Evolutionary conservation across 768 basidiomycete species (phyloP).

Genomic region (Tulasnella sp.): DNA sequence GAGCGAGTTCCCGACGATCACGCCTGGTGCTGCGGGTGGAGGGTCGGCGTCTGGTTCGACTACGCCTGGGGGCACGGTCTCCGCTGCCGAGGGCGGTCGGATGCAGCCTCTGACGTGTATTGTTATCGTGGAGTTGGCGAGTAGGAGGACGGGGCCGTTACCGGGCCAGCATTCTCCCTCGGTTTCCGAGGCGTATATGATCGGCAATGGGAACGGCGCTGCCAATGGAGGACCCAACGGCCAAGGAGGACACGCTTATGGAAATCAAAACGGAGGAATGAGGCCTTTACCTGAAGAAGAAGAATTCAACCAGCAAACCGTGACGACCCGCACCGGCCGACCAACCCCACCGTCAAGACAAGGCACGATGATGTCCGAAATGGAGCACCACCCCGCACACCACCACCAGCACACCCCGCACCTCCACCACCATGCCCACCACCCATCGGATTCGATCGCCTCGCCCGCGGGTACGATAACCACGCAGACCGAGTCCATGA

Average conservation of each 20-base stretch:
- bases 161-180: conserved; percentile 1
- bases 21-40: conserved; percentile 37
- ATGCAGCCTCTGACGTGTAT: conserved; percentile 91
- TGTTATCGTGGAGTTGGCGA: conserved; percentile 87
- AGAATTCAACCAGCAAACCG: background rate
- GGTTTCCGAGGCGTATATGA: background rate
- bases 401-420: background rate
- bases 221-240: background rate
- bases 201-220: background rate
- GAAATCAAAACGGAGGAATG: background rate
- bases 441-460: background rate
- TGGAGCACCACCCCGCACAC: background rate
- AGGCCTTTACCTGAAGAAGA: background rate
- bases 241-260: background rate
- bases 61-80: background rate
- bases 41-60: background rate
- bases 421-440: background rate
- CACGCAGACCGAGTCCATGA: background rate
- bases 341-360: background rate
- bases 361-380: background rate
- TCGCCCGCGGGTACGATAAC: background rate
- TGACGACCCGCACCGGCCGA: background rate
- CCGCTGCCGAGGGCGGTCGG: conserved; percentile 40
- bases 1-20: conserved; percentile 82
- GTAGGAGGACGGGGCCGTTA: conserved; percentile 49